A percentile compares a stretch with the other conserved stretches of the same genome.
These are phyloP conservation scores for Cladorrhinum sp. DNA, from an alignment of 2,329 filamentous ascomycete genomes.

Conservation along the genomic window DNA sequence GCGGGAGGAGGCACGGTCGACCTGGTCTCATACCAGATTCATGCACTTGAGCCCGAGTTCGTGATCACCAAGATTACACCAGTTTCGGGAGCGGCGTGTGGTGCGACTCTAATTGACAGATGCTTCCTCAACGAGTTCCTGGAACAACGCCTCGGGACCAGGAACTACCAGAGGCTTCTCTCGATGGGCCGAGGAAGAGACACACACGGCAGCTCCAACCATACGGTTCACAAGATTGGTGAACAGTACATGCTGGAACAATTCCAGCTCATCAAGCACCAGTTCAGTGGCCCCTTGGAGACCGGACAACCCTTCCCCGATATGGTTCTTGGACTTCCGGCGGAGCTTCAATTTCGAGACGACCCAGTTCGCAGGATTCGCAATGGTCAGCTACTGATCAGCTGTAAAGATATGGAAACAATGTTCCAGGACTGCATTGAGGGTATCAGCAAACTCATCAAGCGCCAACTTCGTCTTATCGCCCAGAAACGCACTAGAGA, in stretches of 20 bases:
- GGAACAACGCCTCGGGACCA: constrained; percentile 6
- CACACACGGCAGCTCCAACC: neutral
- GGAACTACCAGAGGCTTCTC: constrained; percentile 11
- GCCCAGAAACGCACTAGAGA: neutral
- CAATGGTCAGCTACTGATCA: constrained; percentile 9
- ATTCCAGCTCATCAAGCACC: constrained; percentile 20
- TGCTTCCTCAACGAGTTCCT: constrained; percentile 18
- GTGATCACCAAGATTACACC: constrained; percentile 20
- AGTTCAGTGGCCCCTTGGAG: constrained; percentile 1
- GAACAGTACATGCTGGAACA: constrained; percentile 14
- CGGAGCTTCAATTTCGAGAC: constrained; percentile 4
- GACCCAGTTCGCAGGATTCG: constrained; percentile 7
- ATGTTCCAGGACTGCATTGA: constrained; percentile 19
- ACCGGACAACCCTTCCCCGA: neutral
- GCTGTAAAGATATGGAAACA: constrained; percentile 13
- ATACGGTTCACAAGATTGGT: constrained; percentile 1
- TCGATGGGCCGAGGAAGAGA: neutral
- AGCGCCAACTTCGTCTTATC: constrained; percentile 14
- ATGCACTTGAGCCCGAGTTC: constrained; percentile 20
- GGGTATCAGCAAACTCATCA: constrained; percentile 19
- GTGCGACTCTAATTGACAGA: constrained; percentile 20
- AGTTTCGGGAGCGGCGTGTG: constrained; percentile 8
- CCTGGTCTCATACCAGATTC: constrained; percentile 29
- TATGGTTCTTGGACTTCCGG: constrained; percentile 4
- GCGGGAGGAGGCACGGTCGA: constrained; percentile 35